Evolutionary conservation across 495 filamentous ascomycete species (phyloP), one percentile per base, ranked within the genome.

Genomic region (Penicillium samsonianum): DNA sequence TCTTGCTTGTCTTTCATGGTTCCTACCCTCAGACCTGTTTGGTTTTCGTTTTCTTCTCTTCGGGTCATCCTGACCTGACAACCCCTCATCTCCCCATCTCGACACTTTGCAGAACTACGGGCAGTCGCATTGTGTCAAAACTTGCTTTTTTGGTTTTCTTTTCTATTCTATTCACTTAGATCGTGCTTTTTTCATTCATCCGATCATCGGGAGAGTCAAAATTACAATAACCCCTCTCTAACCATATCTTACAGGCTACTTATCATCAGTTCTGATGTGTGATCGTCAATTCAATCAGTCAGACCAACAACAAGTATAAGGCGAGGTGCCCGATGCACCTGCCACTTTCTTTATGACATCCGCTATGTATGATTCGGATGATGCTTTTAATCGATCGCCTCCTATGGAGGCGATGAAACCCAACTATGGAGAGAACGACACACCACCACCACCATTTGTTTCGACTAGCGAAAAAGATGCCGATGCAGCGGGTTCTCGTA

Each of bases 301-400:
- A 30, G 40, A 55, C 48, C 45, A 51, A 35, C 19, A 62, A 1
- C 25, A 53, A 40, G n/a, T 26, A 30, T 53, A 53, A 42, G 43
- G 53, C 55, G 57, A 58, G 62, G 70, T 69, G 62, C 65, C 70
- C 68, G 53, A 74, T 76, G 68, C 73, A 68, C 61, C 60, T 57
- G 53, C 67, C 57, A 33, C 61, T 63, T 71, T 63, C 67, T 69
- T 65, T 63, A 79, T 79, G 71, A 72, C 61, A 52, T 61, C 59
- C 50, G 69, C 73, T 50, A 69, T 67, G 57, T 79, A 78, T 67
- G 77, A 80, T 64, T 67, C 72, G 58, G 74, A 80, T 59, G 76
- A 80, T 58, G 73, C 60, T 57, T 66, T 61, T 56, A 64, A 72
- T 53, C 64, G 62, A 55, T 73, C 72, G 17, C 74, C 74, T 35